phyloP scores from a whole-genome alignment of 495 filamentous ascomycete genomes.

The Penicillium tannophilum region DNA sequence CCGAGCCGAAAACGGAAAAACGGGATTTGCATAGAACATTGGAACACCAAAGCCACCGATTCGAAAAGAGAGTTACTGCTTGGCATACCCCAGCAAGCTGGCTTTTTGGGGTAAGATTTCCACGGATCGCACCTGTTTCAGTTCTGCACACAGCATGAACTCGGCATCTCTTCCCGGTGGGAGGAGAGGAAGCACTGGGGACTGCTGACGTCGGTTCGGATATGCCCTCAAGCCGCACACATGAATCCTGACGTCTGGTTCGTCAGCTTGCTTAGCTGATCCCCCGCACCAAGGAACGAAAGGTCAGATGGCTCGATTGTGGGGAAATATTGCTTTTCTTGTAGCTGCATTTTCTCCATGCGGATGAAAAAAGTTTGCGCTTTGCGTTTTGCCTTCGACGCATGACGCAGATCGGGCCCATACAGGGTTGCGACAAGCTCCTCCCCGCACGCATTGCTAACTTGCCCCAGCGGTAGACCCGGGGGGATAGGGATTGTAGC shows the following conservation, averaged over 20 bases:
- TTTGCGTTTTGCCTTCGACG: neutral
- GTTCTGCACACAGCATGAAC: neutral
- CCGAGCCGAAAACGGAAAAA: neutral
- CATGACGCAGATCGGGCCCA: neutral
- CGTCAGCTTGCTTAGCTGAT: neutral
- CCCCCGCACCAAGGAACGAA: neutral
- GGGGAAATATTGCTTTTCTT: neutral
- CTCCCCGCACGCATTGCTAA: neutral
- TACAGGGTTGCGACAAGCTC: neutral
- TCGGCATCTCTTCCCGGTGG: neutral
- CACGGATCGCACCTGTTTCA: neutral
- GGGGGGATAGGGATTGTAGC: neutral
- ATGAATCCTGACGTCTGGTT: neutral
- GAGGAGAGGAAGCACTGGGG: neutral
- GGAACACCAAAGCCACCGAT: neutral
- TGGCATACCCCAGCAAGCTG: neutral
- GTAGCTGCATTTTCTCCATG: neutral
- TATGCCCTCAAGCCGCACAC: neutral
- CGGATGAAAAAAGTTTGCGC: neutral
- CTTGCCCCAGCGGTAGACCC: neutral
- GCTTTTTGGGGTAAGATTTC: neutral
- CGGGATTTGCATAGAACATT: neutral
- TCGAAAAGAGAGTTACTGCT: neutral
- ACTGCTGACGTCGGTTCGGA: neutral
- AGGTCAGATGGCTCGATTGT: constrained; percentile 3